Base-by-base conservation (phyloP, 352 stramenopile genomes). In the Phytophthora macrochlamydospora region DNA sequence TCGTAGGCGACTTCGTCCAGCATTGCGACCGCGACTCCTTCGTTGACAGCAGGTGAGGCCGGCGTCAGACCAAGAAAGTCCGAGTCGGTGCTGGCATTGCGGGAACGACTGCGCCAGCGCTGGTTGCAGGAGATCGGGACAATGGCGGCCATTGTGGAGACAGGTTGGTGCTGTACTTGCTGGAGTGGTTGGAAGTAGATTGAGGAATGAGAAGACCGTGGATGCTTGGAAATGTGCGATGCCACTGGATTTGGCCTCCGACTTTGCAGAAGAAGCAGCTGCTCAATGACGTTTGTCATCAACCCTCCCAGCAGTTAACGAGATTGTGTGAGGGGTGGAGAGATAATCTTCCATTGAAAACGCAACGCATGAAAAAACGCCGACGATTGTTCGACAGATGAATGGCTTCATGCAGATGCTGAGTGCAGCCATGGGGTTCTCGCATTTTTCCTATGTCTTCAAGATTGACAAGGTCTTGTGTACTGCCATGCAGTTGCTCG, bases 81-180 rank as follows among this genome's bases (percentile, higher is more conserved):
- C 62, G 56, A 68, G 24, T 85, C 75, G 12, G 74, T 63, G 67
- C 78, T 89, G 35, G 71, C 70, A 60, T 78, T 84, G 57, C 79
- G 79, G 50, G 75, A 85, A 43, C 75, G 77, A 56, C 73, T 82
- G 12, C 78, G 67, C 77, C 78, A 85, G 32, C 70, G 73, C 49
- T 80, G 71, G 45, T 65, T 84, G 75, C 84, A 81, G 6, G 77
- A 89, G 40, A 89, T 75, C 11, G 77, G 77, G 59, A 89, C 80
- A 57, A 89, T 72, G 31, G 76, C 78, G 35, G 80, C 77, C 80
- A 89, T 89, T 31, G 29, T 54, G 18, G 14, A 24, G 18, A 45
- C 12, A 59, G 31, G 62, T 5, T 48, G 48, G 62, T 7, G 49
- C n/a, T 33, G 63, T 69, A 32, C 30, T 50, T 12, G 59, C 18